Evolutionary conservation across 1,139 yeast species (phyloP), one percentile per base, ranked within the genome.

Genomic region (Candida sanyaensis): DNA sequence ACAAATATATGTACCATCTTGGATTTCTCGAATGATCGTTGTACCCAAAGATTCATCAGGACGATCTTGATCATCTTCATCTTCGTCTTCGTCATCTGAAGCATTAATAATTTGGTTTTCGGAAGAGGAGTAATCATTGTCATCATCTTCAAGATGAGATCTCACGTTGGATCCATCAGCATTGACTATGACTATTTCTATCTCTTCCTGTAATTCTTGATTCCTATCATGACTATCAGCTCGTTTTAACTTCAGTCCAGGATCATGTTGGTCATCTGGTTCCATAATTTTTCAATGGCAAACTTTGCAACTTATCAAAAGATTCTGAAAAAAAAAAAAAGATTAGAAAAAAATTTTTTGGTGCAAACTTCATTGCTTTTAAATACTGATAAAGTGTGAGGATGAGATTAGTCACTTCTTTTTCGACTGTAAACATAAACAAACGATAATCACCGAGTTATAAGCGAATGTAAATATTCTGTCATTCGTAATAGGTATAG

Each of bases 1-100:
- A 66, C 97, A 90, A 1, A 82, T 75, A 57, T 90, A 90, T 4
- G 78, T 75, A 17, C 91, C 95, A 12, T 81, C 79, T 51, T 77
- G 78, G 44, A 88, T 81, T 59, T 87, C 93, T 37, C 65, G 65
- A 30, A 73, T 57, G 23, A 75, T 75, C 36, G 76, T 71, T 12
- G 72, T 60, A 2, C 76, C 62, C 37, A 74, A 64, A 3, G 75
- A 65, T 45, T 68, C 73, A 45, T 60, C 42, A 37, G 44, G 13
- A 12, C 28, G 34, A 38, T 44, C 43, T 30, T 34, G 38, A 29
- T 37, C 41, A 11, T 44, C 50, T 13, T 42, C 48, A n/a, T 48
- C 50, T 9, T 48, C 45, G 23, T 36, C 34, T 37, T 7, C 48
- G n/a, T 46, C 49, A 7, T 44, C 43, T 26, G 29, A 41, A 32